Percentiles rank a stretch among this genome's conserved stretches.
phyloP scores from a whole-genome alignment of 305 asterid genomes.

The Rubia peregrina region DNA sequence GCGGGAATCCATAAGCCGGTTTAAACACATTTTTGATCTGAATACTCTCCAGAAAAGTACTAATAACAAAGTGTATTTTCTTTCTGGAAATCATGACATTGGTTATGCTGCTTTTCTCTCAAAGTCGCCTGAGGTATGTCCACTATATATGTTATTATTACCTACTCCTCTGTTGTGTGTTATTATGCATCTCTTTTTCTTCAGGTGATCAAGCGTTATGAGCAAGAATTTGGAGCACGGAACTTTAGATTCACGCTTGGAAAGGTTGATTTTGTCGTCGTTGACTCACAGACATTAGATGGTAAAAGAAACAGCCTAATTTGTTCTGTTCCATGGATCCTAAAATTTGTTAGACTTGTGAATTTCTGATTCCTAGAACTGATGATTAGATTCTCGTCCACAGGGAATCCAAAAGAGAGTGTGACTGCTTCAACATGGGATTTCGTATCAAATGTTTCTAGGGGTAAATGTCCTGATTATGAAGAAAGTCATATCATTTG shows the following conservation, averaged over 20 bases:
- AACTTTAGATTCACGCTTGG: conserved; percentile 67
- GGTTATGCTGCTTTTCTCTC: conserved; percentile 70
- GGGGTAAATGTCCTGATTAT: conserved; percentile 34
- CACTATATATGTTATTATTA: not conserved
- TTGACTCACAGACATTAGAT: conserved; percentile 87
- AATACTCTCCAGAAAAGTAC: conserved; percentile 49
- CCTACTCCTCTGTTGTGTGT: not conserved
- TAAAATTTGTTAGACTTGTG: not conserved
- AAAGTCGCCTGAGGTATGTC: conserved; percentile 56
- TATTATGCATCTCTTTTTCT: conserved; percentile 7
- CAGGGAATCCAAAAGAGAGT: conserved; percentile 52
- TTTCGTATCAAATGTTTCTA: conserved; percentile 46
- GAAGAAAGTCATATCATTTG: conserved; percentile 13
- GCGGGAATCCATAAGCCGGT: conserved; percentile 87
- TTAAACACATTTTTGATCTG: conserved; percentile 76
- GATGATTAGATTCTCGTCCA: conserved; percentile 22
- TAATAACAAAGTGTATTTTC: conserved; percentile 45
- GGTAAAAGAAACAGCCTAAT: conserved; percentile 37
- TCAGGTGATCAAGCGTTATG: conserved; percentile 71
- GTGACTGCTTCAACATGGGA: conserved; percentile 68
- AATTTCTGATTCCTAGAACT: conserved; percentile 9
- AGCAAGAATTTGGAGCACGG: conserved; percentile 69
- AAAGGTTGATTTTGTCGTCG: conserved; percentile 64
- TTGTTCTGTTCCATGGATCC: not conserved
- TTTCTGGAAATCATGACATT: conserved; percentile 88